A percentile compares a stretch with the other conserved stretches of the same genome.
Evolutionary conservation across 805 yeast genomes (phyloP).

Genomic region (Tetrapisispora namnaoensis): DNA sequence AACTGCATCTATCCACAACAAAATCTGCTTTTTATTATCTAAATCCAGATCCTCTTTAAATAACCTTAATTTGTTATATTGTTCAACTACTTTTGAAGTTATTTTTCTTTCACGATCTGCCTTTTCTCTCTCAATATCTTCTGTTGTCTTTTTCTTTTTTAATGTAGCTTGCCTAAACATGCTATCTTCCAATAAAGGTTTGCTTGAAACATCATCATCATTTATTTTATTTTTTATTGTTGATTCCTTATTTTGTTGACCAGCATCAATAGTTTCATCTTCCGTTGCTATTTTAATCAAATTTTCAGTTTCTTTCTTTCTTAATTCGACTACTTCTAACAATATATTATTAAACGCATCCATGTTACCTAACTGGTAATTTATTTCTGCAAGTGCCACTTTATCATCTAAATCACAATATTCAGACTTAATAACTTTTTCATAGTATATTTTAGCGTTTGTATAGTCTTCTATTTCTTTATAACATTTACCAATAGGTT

Average conservation of each 20-base stretch:
- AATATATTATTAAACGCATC: slow-evolving; percentile 47
- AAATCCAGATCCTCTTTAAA: slow-evolving; percentile 39
- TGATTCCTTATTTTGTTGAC: background rate
- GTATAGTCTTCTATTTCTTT: slow-evolving; percentile 61
- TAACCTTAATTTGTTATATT: slow-evolving; percentile 44
- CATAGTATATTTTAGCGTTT: slow-evolving; percentile 53
- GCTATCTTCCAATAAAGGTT: slow-evolving; percentile 27
- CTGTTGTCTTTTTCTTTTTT: slow-evolving; percentile 24
- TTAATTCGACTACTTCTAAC: slow-evolving; percentile 41
- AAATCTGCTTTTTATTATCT: slow-evolving; percentile 51
- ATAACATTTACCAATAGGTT: slow-evolving; percentile 65
- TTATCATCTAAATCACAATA: slow-evolving; percentile 64
- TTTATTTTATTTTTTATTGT: background rate
- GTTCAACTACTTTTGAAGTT: slow-evolving; percentile 45
- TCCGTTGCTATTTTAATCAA: slow-evolving; percentile 8
- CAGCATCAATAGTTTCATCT: slow-evolving; percentile 1
- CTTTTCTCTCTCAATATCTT: slow-evolving; percentile 36
- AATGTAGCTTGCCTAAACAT: slow-evolving; percentile 20
- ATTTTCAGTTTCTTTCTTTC: slow-evolving; percentile 25
- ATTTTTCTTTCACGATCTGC: slow-evolving; percentile 49
- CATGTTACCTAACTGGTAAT: slow-evolving; percentile 53
- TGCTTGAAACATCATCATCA: slow-evolving; percentile 13
- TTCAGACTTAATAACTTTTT: slow-evolving; percentile 43
- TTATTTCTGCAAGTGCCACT: slow-evolving; percentile 72
- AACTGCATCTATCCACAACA: slow-evolving; percentile 77